These are phyloP conservation scores for Persicaria tinctoria DNA, from an alignment of 148 eudicot species.

Conservation along the genomic window DNA sequence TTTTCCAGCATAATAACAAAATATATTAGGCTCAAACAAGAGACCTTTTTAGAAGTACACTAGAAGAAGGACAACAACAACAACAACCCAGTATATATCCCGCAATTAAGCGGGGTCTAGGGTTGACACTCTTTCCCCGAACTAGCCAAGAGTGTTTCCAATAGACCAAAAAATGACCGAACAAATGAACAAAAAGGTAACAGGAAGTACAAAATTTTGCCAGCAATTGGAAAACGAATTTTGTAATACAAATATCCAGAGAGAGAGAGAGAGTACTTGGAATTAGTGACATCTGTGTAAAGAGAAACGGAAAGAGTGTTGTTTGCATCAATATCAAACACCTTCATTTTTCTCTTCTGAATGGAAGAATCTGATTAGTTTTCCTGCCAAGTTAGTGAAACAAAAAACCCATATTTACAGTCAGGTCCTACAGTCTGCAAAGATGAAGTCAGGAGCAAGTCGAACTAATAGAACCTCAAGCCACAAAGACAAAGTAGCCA, in stretches of 20 bases:
- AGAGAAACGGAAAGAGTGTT: slow-evolving; percentile 50
- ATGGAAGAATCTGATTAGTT: not conserved
- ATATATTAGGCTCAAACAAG: not conserved
- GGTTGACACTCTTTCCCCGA: too few species aligned
- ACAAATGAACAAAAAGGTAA: too few species aligned
- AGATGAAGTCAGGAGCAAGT: too few species aligned
- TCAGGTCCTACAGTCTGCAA: not conserved
- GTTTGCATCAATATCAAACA: slow-evolving; percentile 40
- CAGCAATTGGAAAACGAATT: not conserved
- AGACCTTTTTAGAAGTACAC: not conserved
- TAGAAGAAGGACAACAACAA: too few species aligned
- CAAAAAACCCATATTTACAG: not conserved
- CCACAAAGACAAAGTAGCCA: too few species aligned
- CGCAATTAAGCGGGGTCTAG: too few species aligned
- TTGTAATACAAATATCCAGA: not conserved
- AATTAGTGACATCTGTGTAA: slow-evolving; percentile 62
- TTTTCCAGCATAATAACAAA: not conserved
- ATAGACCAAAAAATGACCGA: too few species aligned
- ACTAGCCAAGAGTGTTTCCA: too few species aligned
- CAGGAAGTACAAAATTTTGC: too few species aligned
- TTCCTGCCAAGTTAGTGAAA: not conserved
- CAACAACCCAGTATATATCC: too few species aligned
- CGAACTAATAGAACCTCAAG: too few species aligned
- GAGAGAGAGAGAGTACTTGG: slow-evolving; percentile 41
- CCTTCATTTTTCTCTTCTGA: slow-evolving; percentile 37